A percentile compares a stretch with the other conserved stretches of the same genome.
These are phyloP conservation scores for Amoeboaphelidium protococcarum DNA, from an alignment of 371 early-diverging fungal genomes.

Conservation along the genomic window DNA sequence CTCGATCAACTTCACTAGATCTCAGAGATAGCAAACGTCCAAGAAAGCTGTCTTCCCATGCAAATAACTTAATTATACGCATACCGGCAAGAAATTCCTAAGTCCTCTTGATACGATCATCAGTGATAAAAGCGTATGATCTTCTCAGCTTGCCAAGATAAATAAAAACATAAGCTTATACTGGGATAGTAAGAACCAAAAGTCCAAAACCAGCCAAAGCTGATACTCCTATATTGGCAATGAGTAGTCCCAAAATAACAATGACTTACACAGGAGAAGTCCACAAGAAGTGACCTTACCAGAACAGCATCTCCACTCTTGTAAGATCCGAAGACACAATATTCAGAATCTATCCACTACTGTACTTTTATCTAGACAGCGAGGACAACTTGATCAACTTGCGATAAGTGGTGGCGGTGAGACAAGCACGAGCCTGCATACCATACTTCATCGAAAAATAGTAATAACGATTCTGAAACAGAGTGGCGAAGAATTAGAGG, in stretches of 20 bases:
- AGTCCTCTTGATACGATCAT: background rate
- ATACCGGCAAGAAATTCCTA: background rate
- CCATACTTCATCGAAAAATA: conserved; percentile 11
- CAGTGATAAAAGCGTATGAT: background rate
- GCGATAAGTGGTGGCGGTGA: background rate
- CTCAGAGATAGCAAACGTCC: conserved; percentile 10
- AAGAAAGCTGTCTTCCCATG: conserved; percentile 24
- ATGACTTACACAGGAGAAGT: background rate
- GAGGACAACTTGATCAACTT: background rate
- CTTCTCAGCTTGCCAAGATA: background rate
- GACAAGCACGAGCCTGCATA: conserved; percentile 4
- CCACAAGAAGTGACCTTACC: background rate
- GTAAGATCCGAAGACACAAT: background rate
- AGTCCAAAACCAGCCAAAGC: conserved; percentile 1
- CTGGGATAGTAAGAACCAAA: background rate
- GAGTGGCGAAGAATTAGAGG: background rate
- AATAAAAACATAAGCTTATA: background rate
- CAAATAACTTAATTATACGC: conserved; percentile 17
- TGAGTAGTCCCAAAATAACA: background rate
- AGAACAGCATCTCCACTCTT: conserved; percentile 2
- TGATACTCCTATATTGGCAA: background rate
- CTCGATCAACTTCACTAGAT: conserved; percentile 15
- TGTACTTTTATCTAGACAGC: background rate
- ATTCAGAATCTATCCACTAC: background rate
- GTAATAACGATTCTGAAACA: background rate